phyloP scores from a whole-genome alignment of 108 stramenopile genomes.

The Pseudonitzschia pungens region DNA sequence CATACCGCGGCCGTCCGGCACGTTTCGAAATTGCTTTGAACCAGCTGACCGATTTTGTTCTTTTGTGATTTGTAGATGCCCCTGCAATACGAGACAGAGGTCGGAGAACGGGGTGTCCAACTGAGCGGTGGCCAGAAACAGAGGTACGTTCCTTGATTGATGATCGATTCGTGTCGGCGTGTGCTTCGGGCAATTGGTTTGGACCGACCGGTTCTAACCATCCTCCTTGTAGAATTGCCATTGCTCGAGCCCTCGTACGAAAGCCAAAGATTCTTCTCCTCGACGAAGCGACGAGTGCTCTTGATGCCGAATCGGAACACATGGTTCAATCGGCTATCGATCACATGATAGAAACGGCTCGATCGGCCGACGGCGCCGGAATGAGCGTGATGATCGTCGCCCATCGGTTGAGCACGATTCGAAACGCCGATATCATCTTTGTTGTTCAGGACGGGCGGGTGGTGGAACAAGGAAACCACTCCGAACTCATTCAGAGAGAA shows the following conservation, averaged over 20 bases:
- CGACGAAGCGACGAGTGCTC: constrained; percentile 51
- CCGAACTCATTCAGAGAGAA: constrained; percentile 64
- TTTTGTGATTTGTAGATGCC: constrained; percentile 50
- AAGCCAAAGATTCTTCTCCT: constrained; percentile 50
- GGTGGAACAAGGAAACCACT: constrained; percentile 87
- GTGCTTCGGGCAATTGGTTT: too few species aligned
- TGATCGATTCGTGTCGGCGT: too few species aligned
- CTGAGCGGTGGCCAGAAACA: constrained; percentile 77
- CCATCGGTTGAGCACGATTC: constrained; percentile 88
- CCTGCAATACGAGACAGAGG: constrained; percentile 66
- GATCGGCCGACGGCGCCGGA: constrained; percentile 27
- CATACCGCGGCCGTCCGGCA: too few species aligned
- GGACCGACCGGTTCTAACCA: too few species aligned
- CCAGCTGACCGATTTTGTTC: too few species aligned
- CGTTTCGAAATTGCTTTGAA: too few species aligned
- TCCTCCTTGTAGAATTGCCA: constrained; percentile 51
- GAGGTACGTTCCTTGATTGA: constrained; percentile 32
- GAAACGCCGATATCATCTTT: constrained; percentile 88
- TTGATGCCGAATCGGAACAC: constrained; percentile 65
- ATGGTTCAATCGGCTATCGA: constrained; percentile 85
- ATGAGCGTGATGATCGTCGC: constrained; percentile 93
- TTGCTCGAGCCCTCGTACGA: constrained; percentile 79
- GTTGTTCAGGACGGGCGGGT: constrained; percentile 82
- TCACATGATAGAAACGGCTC: constrained; percentile 49
- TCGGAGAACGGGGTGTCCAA: constrained; percentile 74